Evolutionary conservation across 163 green algal species (phyloP).

Genomic region (Scenedesmus sp.): DNA sequence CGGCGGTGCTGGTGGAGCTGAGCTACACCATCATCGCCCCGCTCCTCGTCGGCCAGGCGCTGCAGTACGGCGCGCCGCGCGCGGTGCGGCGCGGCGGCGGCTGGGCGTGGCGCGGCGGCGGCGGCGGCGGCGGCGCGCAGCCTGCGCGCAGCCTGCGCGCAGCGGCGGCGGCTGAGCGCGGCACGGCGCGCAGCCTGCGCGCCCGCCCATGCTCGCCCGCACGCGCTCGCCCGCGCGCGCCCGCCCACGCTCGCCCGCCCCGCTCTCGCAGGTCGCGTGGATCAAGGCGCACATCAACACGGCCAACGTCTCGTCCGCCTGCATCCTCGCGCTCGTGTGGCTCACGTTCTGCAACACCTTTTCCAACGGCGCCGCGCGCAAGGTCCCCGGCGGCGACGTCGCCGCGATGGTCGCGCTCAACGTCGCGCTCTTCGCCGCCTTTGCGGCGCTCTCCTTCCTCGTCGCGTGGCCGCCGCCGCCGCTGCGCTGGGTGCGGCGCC

Average conservation of each 20-base stretch:
- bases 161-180: no score
- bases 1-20: constrained; percentile 23
- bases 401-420: constrained; percentile 50
- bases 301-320: constrained; percentile 42
- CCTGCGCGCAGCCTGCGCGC: no score
- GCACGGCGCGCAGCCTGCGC: no score
- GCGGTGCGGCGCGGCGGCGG: constrained; percentile 11
- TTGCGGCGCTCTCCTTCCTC: constrained; percentile 26
- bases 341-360: constrained; percentile 65
- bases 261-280: constrained; percentile 20
- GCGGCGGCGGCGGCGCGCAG: no score
- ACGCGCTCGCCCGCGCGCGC: no score
- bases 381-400: constrained; percentile 28
- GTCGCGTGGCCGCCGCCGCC: constrained; percentile 38
- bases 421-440: constrained; percentile 49
- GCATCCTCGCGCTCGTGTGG: constrained; percentile 57
- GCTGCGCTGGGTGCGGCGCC: background rate
- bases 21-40: constrained; percentile 38
- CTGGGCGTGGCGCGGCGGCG: no score
- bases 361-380: constrained; percentile 11
- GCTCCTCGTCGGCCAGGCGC: constrained; percentile 31
- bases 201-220: no score
- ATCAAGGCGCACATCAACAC: constrained; percentile 50
- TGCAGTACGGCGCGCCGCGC: constrained; percentile 50
- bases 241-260: background rate